Conservation (phyloP, 805 yeast genomes). For the Kazachstania kunashirensis region DNA sequence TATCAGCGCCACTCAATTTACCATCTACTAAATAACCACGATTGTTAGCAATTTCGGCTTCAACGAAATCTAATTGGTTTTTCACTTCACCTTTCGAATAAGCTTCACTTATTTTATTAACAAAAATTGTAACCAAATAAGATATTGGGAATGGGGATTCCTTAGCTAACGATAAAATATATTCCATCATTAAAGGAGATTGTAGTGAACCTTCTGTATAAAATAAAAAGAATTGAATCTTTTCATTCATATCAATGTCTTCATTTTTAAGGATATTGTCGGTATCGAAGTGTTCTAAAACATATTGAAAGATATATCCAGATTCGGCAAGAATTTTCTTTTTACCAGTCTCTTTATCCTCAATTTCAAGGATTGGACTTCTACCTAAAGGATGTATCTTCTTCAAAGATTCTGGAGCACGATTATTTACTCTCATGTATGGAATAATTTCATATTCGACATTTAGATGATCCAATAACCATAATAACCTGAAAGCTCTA, state of each 20-base stretch:
- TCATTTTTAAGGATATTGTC: conserved; percentile 31
- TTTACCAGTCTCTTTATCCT: conserved; percentile 25
- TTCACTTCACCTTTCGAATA: conserved; percentile 42
- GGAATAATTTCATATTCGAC: conserved; percentile 45
- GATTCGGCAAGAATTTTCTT: conserved; percentile 42
- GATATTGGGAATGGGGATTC: conserved; percentile 35
- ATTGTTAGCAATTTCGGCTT: conserved; percentile 30
- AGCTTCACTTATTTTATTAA: conserved; percentile 38
- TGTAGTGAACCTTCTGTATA: conserved; percentile 57
- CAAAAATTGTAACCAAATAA: conserved; percentile 34
- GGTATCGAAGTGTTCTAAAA: conserved; percentile 42
- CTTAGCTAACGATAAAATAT: conserved; percentile 32
- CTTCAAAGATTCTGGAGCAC: conserved; percentile 41
- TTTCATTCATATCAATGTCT: conserved; percentile 33
- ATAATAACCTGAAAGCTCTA: conserved; percentile 50
- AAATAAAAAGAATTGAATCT: conserved; percentile 43
- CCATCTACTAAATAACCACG: conserved; percentile 40
- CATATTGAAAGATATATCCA: conserved; percentile 47
- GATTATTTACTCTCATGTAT: conserved; percentile 40
- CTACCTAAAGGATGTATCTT: conserved; percentile 55
- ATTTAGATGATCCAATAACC: conserved; percentile 54
- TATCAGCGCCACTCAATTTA: conserved; percentile 46
- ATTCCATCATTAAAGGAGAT: conserved; percentile 35
- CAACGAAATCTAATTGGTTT: conserved; percentile 34
- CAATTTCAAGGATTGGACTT: conserved; percentile 47